These are phyloP conservation scores for Tetradesmus lagerheimii DNA, from an alignment of 139 green algal genomes.

Conservation along the genomic window DNA sequence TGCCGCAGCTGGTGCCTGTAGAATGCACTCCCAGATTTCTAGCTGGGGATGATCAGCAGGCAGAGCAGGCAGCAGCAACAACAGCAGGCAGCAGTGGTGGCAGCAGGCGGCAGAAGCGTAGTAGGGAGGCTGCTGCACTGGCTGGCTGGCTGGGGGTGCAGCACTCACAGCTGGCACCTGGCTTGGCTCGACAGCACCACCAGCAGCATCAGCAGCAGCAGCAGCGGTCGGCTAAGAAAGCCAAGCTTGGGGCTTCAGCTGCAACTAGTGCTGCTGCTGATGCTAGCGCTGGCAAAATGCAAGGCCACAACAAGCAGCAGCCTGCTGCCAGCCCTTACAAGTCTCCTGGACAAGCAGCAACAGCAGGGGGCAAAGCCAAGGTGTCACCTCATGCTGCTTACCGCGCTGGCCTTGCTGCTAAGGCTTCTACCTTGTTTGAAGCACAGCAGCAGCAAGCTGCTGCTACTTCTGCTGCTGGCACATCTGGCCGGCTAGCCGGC, in stretches of 20 bases:
- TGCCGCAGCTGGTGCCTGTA: neutral
- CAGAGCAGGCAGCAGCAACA: neutral
- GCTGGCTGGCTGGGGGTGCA: neutral
- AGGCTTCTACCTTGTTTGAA: neutral
- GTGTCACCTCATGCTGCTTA: neutral
- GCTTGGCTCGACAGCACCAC: neutral
- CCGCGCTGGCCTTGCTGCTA: neutral
- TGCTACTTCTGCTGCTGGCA: conserved; percentile 12
- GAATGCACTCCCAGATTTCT: neutral
- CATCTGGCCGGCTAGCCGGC: neutral
- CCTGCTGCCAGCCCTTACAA: neutral
- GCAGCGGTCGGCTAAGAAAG: neutral
- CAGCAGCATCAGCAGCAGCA: neutral
- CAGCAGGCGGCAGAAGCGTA: neutral
- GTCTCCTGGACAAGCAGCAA: conserved; percentile 4
- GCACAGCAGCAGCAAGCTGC: neutral
- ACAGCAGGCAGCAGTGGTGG: neutral
- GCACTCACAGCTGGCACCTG: neutral
- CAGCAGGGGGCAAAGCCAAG: neutral
- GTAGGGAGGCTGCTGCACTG: neutral
- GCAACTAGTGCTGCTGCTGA: no score
- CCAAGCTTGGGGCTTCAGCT: neutral
- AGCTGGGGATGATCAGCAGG: neutral
- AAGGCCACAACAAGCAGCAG: neutral
- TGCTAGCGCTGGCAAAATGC: no score